A percentile compares a stretch with the other conserved stretches of the same genome.
Evolutionary conservation across 2,329 filamentous ascomycete species (phyloP).

Genomic region (Sarocladium brachiariae): DNA sequence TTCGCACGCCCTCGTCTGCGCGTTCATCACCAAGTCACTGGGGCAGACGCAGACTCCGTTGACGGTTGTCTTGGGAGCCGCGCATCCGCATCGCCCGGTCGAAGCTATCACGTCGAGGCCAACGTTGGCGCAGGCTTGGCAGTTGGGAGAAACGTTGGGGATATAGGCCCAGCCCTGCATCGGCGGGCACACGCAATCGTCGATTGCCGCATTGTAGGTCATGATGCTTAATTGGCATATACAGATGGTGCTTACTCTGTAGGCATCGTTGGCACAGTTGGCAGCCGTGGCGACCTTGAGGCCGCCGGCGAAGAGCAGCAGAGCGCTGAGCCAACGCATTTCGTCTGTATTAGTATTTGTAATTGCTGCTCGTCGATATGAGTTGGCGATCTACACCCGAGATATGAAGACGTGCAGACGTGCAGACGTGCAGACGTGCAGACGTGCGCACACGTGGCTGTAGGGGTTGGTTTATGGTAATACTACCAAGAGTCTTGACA

Average conservation of each 20-base stretch:
- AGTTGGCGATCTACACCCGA: too few species aligned
- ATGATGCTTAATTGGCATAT: neutral
- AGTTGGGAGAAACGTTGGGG: too few species aligned
- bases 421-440: neutral
- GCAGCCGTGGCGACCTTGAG: neutral
- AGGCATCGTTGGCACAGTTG: neutral
- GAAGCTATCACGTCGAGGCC: neutral
- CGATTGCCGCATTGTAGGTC: neutral
- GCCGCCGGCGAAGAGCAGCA: neutral
- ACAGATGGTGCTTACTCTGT: too few species aligned
- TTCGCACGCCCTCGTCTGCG: neutral
- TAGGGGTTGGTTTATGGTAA: too few species aligned
- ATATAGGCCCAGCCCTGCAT: too few species aligned
- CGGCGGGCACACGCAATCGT: neutral
- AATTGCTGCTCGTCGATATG: too few species aligned
- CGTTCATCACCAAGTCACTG: neutral
- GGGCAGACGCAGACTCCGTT: too few species aligned
- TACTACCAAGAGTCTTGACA: too few species aligned
- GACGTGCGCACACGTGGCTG: too few species aligned
- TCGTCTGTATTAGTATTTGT: too few species aligned
- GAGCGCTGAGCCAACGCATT: neutral
- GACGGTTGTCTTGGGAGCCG: too few species aligned
- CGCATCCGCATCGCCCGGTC: neutral
- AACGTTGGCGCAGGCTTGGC: neutral
- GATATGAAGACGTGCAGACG: too few species aligned